Conservation (phyloP, 305 asterid species). For the Salvia sclarea region DNA sequence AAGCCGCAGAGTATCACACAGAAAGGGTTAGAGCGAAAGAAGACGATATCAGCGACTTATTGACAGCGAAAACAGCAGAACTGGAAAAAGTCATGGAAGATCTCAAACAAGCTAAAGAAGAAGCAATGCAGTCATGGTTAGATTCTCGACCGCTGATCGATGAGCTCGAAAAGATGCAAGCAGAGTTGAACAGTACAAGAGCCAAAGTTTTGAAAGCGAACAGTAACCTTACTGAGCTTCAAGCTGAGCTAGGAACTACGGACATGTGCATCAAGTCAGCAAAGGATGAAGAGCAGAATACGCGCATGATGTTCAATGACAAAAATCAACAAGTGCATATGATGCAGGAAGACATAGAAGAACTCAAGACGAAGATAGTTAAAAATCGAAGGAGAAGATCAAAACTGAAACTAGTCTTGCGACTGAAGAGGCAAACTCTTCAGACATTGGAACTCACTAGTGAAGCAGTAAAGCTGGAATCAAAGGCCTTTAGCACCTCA, state of each 20-base stretch:
- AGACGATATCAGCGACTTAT: not conserved
- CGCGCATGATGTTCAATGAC: conserved; percentile 32
- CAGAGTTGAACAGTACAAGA: conserved; percentile 42
- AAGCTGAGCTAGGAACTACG: conserved; percentile 44
- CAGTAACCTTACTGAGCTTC: conserved; percentile 38
- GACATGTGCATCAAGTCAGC: conserved; percentile 39
- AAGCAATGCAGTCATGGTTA: conserved; percentile 62
- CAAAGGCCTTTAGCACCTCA: conserved; percentile 51
- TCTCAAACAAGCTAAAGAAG: conserved; percentile 63
- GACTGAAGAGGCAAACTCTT: conserved; percentile 52
- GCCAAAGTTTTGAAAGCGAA: conserved; percentile 34
- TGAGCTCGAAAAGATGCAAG: conserved; percentile 58
- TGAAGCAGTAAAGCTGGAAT: conserved; percentile 46
- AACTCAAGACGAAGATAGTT: conserved; percentile 43
- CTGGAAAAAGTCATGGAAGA: conserved; percentile 43
- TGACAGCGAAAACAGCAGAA: conserved; percentile 35
- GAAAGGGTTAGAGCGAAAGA: not conserved
- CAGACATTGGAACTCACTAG: conserved; percentile 52
- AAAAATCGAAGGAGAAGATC: conserved; percentile 43
- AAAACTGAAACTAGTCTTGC: conserved; percentile 42
- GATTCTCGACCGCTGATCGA: conserved; percentile 67
- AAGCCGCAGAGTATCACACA: not conserved
- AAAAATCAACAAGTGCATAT: conserved; percentile 44
- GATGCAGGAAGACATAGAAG: conserved; percentile 50
- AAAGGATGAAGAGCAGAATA: conserved; percentile 48